A percentile compares a stretch with the other conserved stretches of the same genome.
Conservation (phyloP, 305 asterid genomes). For the Fraxinus floribunda region DNA sequence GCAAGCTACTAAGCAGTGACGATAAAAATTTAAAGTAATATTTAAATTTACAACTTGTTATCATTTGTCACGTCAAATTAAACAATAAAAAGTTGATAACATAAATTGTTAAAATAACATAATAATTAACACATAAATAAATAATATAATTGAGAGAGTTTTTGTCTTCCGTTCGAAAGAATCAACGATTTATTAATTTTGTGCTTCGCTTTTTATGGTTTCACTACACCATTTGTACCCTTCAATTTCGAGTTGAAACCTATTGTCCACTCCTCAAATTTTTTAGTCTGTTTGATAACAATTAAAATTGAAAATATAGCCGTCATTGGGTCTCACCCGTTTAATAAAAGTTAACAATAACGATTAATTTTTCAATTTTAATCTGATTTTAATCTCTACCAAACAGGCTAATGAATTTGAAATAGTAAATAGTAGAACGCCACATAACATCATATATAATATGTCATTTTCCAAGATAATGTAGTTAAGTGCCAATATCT, state of each 20-base stretch:
- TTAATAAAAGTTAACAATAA: no score
- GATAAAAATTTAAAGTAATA: no score
- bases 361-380: no score
- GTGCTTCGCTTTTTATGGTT: neutral
- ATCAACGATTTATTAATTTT: neutral
- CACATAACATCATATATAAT: no score
- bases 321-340: no score
- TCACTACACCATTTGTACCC: neutral
- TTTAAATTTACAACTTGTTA: neutral
- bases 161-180: neutral
- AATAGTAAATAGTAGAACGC: neutral
- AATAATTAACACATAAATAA: no score
- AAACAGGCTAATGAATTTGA: no score
- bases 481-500: no score
- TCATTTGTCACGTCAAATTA: neutral
- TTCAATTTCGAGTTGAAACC: neutral
- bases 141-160: neutral
- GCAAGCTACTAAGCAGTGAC: neutral
- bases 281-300: no score
- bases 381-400: no score
- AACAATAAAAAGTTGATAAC: neutral
- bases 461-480: no score
- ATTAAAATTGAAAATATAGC: no score
- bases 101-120: neutral
- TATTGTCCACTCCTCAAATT: neutral